Conservation (phyloP, 768 basidiomycete species). For the Pisolithus microcarpus region DNA sequence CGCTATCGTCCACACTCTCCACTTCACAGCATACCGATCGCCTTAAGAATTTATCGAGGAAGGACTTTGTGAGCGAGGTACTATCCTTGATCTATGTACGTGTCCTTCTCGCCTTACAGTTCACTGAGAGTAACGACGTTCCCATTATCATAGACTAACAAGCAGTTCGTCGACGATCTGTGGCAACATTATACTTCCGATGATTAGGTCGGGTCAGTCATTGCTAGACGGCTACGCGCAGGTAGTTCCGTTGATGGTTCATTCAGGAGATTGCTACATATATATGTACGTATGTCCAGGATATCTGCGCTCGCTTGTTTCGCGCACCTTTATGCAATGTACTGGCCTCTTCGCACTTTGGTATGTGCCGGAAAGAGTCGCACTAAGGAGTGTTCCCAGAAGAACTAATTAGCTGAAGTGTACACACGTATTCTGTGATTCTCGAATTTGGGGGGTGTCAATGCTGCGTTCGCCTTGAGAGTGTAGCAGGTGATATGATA, state of each 20-base stretch:
- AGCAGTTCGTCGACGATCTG: conserved; percentile 55
- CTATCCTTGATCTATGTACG: conserved; percentile 56
- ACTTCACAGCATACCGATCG: conserved; percentile 11
- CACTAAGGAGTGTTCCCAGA: not conserved
- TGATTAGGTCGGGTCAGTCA: not conserved
- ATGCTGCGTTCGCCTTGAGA: not conserved
- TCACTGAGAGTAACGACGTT: not conserved
- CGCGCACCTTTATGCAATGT: not conserved
- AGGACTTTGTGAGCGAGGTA: conserved; percentile 54
- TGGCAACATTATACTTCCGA: conserved; percentile 43
- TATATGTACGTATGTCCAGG: not conserved
- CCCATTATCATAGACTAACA: conserved; percentile 44
- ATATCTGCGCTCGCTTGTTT: not conserved
- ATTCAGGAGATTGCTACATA: not conserved
- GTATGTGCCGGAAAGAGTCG: too few relatives aligned
- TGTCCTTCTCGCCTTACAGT: conserved; percentile 2
- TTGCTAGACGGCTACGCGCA: not conserved
- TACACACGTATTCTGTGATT: too few relatives aligned
- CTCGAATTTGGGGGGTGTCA: too few relatives aligned
- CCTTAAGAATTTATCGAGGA: conserved; percentile 34
- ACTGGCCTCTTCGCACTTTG: not conserved
- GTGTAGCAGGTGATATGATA: not conserved
- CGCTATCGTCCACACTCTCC: conserved; percentile 20
- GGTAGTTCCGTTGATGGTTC: not conserved
- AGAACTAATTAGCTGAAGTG: too few relatives aligned